Conservation (phyloP, 768 basidiomycete genomes). For the Xerocomus potaroensis region DNA sequence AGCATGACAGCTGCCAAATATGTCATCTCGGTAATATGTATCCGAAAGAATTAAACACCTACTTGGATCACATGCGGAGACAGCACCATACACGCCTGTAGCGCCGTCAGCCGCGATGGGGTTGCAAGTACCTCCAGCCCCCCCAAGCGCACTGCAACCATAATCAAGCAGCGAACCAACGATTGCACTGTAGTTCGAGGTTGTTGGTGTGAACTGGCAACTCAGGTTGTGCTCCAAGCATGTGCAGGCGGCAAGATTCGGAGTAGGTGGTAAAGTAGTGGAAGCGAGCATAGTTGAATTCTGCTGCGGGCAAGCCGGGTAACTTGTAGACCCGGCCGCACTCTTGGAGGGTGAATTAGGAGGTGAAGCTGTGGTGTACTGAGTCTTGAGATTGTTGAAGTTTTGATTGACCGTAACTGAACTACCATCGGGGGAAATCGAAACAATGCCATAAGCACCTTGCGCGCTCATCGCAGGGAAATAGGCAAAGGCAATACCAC, state of each 20-base stretch:
- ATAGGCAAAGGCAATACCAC: slow-evolving; percentile 86
- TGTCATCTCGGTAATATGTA: slow-evolving; percentile 2
- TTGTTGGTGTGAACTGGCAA: slow-evolving; percentile 68
- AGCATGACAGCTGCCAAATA: slow-evolving; percentile 60
- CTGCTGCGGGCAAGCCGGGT: slow-evolving; percentile 58
- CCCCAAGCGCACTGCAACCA: slow-evolving; percentile 64
- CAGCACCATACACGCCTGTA: slow-evolving; percentile 69
- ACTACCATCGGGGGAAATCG: slow-evolving; percentile 57
- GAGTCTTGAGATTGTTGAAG: slow-evolving; percentile 57
- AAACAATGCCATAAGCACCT: slow-evolving; percentile 85
- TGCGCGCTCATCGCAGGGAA: slow-evolving; percentile 73
- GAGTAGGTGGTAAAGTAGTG: slow-evolving; percentile 74
- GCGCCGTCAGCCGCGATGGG: slow-evolving; percentile 71
- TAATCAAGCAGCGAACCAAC: slow-evolving; percentile 60
- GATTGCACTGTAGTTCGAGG: slow-evolving; percentile 54
- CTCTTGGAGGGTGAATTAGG: slow-evolving; percentile 62
- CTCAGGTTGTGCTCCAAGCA: slow-evolving; percentile 67
- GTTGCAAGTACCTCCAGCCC: slow-evolving; percentile 55
- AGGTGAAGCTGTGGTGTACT: slow-evolving; percentile 54
- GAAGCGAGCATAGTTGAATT: slow-evolving; percentile 62
- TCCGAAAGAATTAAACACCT: slow-evolving; percentile 25
- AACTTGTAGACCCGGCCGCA: slow-evolving; percentile 46
- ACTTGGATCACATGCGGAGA: slow-evolving; percentile 81
- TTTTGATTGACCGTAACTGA: slow-evolving; percentile 68
- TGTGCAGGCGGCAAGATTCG: slow-evolving; percentile 72